Conservation (phyloP, 331 rosid genomes). For the Quercus phellos region DNA sequence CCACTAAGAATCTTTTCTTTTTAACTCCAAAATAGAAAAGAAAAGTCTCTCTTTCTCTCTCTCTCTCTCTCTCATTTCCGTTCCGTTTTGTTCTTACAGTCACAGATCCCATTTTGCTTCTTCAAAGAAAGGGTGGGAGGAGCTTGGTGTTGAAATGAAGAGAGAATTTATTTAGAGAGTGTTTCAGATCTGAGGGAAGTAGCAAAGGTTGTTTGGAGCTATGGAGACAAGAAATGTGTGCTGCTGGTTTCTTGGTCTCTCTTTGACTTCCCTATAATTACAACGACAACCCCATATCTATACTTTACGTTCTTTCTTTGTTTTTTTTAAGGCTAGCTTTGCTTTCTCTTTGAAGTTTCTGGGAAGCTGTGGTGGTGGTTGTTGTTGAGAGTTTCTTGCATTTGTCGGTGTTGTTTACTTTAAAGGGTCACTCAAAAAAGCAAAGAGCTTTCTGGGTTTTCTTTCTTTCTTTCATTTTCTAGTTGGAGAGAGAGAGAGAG, state of each 20-base stretch:
- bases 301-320: conserved; percentile 30
- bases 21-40: not conserved
- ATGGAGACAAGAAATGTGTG: conserved; percentile 32
- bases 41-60: not conserved
- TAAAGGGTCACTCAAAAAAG: conserved; percentile 12
- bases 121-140: not conserved
- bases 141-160: conserved; percentile 7
- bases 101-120: conserved; percentile 31
- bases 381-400: not conserved
- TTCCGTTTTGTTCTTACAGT: conserved; percentile 7
- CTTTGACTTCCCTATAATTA: conserved; percentile 19
- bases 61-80: conserved; percentile 8
- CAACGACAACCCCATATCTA: not conserved
- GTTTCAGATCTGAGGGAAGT: conserved; percentile 61
- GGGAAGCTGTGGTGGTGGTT: conserved; percentile 13
- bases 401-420: conserved; percentile 13
- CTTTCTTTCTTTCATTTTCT: conserved; percentile 24
- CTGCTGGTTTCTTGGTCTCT: conserved; percentile 40
- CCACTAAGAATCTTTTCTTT: conserved; percentile 21
- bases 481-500: conserved; percentile 11
- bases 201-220: conserved; percentile 34
- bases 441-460: not conserved
- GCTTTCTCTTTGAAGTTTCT: conserved; percentile 20
- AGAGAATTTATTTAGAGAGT: not conserved
- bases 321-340: not conserved